Evolutionary conservation across 2,329 filamentous ascomycete species (phyloP).

Genomic region (Neopestalotiopsis clavispora): DNA sequence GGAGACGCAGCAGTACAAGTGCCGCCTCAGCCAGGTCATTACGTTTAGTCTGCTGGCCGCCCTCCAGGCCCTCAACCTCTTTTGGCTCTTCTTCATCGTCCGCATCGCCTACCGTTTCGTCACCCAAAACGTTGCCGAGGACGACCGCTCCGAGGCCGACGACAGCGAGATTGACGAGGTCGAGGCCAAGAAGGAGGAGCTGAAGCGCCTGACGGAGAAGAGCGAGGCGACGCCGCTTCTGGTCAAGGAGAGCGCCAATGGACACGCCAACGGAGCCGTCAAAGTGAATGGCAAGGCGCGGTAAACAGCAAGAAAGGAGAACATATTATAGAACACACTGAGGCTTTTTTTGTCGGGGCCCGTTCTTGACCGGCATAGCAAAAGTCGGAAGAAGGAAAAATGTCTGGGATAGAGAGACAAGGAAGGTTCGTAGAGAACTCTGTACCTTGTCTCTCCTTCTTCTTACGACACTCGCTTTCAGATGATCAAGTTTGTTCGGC

Average conservation of each 20-base stretch:
- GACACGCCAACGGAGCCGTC: conserved; percentile 25
- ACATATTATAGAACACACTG: too few species aligned
- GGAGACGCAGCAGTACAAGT: conserved; percentile 80
- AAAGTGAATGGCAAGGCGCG: conserved; percentile 19
- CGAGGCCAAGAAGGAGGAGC: conserved; percentile 45
- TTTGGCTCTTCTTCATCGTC: conserved; percentile 81
- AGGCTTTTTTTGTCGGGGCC: not conserved
- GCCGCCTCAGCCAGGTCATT: conserved; percentile 70
- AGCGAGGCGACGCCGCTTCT: conserved; percentile 25
- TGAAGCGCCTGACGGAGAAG: conserved; percentile 29
- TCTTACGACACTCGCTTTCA: not conserved
- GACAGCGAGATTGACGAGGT: conserved; percentile 65
- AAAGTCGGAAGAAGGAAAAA: not conserved
- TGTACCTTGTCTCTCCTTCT: not conserved
- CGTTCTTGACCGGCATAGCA: not conserved
- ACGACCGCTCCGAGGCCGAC: conserved; percentile 74
- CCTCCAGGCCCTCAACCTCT: conserved; percentile 77
- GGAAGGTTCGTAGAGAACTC: not conserved
- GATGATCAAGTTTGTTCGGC: not conserved
- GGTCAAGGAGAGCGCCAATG: conserved; percentile 30
- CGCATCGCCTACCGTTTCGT: conserved; percentile 76
- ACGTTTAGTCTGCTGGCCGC: conserved; percentile 66
- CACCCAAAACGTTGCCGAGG: conserved; percentile 63
- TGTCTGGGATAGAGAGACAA: not conserved
- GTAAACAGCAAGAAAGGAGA: not conserved